phyloP scores from a whole-genome alignment of 768 basidiomycete species.

The Rhizopogon rudus region DNA sequence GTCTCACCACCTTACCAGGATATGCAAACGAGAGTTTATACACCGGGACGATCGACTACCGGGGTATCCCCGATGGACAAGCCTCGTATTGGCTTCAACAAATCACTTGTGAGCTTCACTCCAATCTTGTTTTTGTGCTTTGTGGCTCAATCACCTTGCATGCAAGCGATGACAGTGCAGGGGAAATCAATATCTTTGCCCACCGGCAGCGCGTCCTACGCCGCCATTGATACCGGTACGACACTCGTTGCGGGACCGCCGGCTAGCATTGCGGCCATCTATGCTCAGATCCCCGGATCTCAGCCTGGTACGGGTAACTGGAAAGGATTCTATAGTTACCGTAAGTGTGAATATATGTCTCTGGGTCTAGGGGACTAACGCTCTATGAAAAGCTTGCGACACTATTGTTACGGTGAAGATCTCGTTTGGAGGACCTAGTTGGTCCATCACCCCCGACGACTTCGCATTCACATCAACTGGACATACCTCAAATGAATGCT shows the following conservation, averaged over 20 bases:
- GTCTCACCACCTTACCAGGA: constrained; percentile 34
- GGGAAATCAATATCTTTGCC: constrained; percentile 24
- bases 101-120: constrained; percentile 17
- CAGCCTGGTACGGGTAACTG: constrained; percentile 30
- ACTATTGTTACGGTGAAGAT: constrained; percentile 32
- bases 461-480: constrained; percentile 44
- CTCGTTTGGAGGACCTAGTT: constrained; percentile 42
- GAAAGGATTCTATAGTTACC: constrained; percentile 46
- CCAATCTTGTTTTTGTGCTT: background rate
- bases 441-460: constrained; percentile 43
- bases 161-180: constrained; percentile 32
- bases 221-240: constrained; percentile 57
- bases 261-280: constrained; percentile 35
- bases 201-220: constrained; percentile 31
- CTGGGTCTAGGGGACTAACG: background rate
- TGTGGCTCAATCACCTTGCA: background rate
- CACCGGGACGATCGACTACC: constrained; percentile 45
- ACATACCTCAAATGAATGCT: constrained; percentile 48
- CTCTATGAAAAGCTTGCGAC: constrained; percentile 35
- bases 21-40: constrained; percentile 48
- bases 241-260: constrained; percentile 52
- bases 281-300: constrained; percentile 39
- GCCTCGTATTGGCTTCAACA: constrained; percentile 46
- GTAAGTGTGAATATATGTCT: constrained; percentile 18
- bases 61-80: constrained; percentile 32